Conservation (phyloP, 2,329 filamentous ascomycete genomes). For the Hymenoscyphus salicellus region DNA sequence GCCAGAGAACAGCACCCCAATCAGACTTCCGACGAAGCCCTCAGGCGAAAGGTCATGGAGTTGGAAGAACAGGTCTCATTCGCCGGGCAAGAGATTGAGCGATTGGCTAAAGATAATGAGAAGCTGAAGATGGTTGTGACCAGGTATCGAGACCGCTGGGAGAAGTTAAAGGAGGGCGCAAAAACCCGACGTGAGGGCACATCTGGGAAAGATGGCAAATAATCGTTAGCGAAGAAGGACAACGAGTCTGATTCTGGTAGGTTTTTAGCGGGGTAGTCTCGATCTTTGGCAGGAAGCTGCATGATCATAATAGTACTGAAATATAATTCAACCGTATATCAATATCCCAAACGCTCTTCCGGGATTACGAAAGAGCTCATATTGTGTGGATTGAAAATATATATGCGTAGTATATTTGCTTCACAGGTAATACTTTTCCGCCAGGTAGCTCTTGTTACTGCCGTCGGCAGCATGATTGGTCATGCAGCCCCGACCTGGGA, state of each 20-base stretch:
- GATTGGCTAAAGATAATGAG: slow-evolving; percentile 59
- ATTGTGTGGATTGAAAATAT: too few relatives aligned
- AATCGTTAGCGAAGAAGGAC: slow-evolving; percentile 16
- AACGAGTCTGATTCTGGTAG: slow-evolving; percentile 7
- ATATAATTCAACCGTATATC: neutral
- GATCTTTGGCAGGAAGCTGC: neutral
- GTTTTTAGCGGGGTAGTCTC: slow-evolving; percentile 5
- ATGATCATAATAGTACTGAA: neutral
- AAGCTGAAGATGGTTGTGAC: slow-evolving; percentile 53
- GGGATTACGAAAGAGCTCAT: too few relatives aligned
- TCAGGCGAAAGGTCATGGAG: slow-evolving; percentile 55
- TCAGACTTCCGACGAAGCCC: slow-evolving; percentile 40
- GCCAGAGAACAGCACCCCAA: slow-evolving; percentile 25
- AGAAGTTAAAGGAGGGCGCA: slow-evolving; percentile 65
- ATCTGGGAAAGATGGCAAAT: slow-evolving; percentile 16
- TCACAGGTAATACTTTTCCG: too few relatives aligned
- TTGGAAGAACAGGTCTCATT: slow-evolving; percentile 64
- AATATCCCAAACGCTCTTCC: neutral
- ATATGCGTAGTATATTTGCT: too few relatives aligned
- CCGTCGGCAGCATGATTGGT: too few relatives aligned
- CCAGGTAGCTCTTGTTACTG: too few relatives aligned
- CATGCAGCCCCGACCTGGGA: too few relatives aligned
- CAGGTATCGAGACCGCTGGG: slow-evolving; percentile 63
- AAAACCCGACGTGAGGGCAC: slow-evolving; percentile 40
- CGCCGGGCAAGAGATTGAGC: slow-evolving; percentile 59